Evolutionary conservation across 306 rosid genomes (phyloP).

Genomic region (Clitoria ternatea): DNA sequence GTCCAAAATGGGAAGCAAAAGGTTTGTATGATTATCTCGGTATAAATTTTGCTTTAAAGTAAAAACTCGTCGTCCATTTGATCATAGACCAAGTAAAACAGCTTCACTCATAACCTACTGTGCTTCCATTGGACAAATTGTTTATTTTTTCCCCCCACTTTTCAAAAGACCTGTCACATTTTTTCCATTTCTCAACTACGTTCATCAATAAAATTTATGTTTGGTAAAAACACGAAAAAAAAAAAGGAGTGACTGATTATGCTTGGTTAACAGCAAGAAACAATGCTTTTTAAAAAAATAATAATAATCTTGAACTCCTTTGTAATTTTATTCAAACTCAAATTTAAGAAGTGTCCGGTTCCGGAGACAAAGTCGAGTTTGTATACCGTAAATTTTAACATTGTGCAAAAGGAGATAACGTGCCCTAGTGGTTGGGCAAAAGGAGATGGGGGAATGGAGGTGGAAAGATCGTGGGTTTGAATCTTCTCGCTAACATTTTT

Average conservation of each 20-base stretch:
- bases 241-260: neutral
- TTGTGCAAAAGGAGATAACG: too few relatives aligned
- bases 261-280: neutral
- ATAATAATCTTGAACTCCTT: neutral
- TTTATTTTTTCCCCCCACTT: neutral
- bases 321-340: neutral
- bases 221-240: neutral
- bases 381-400: too few relatives aligned
- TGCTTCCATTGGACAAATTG: neutral
- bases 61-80: neutral
- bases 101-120: neutral
- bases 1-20: neutral
- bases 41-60: too few relatives aligned
- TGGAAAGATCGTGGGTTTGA: too few relatives aligned
- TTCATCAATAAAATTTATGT: neutral
- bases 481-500: too few relatives aligned
- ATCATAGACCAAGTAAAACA: neutral
- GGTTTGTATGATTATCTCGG: neutral
- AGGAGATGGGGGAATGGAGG: too few relatives aligned
- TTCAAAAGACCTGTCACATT: neutral
- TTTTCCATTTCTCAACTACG: constrained; percentile 27
- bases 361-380: too few relatives aligned
- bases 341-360: neutral
- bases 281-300: neutral
- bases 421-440: too few relatives aligned